Evolutionary conservation across 2,329 filamentous ascomycete species (phyloP), one percentile per base, ranked within the genome.

Genomic region (Teratosphaeria pseudoeucalypti): DNA sequence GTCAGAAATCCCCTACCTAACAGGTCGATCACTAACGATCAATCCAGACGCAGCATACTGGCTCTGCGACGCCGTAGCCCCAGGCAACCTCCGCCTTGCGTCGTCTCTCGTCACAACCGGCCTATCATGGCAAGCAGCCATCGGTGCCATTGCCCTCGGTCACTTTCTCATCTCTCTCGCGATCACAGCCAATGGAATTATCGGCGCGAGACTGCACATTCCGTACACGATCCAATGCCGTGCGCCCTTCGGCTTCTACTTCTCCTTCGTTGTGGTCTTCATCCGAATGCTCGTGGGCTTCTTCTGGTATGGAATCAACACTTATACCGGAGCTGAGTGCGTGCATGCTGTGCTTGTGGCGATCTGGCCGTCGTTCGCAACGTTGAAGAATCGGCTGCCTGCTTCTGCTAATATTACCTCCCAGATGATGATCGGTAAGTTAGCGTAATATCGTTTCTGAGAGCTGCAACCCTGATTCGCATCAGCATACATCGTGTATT

Each of bases 241-340:
- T 56, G 65, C 66, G n/a, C 60, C 67, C 2, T 70, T 65, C 32
- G 68, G 68, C 3, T 69, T 68, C 58, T 68, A 67, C 59, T 68
- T 65, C 49, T 60, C 61, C 1, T 64, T 60, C 54, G 27, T 64
- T 29, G 61, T 64, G 6, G 63, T 64, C 14, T 57, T 73, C 32
- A 68, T 72, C 19, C 66, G 72, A 19, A 68, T 72, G 53, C 65
- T 72, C 34, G 64, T 73, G 19, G 71, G 69, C 23, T 67, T 73
- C 12, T 72, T 74, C 62, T 74, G 72, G 71, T 70, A 68, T 55
- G 69, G 68, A 2, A 69, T 70, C 55, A 66, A 66, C 7, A 70
- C 68, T 32, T 69, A 69, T 53, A 69, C 66, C 29, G 68, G 69
- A 16, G 68, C 68, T 6, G 64, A 69, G 29, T 68, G 67, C 59